Evolutionary conservation across 169 alveolate genomes (phyloP).

Genomic region (Theileria parva): DNA sequence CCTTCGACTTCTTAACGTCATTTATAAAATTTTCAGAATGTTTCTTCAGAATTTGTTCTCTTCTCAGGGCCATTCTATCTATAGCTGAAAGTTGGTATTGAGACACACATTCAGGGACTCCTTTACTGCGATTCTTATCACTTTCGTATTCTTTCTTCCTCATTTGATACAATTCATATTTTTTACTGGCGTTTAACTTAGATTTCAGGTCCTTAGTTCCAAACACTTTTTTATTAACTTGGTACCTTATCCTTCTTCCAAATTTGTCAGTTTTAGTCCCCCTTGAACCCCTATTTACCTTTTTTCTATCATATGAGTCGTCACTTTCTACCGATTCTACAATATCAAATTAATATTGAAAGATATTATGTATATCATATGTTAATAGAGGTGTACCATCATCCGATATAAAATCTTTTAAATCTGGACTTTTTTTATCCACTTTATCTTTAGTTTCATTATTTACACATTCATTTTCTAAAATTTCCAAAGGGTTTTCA

Average conservation of each 20-base stretch:
- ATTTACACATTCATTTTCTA: conserved; percentile 2
- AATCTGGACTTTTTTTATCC: neutral
- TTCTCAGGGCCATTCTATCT: conserved; percentile 54
- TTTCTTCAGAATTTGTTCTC: conserved; percentile 42
- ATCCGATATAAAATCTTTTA: neutral
- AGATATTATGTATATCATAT: neutral
- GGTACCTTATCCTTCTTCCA: conserved; percentile 20
- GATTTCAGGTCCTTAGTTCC: neutral
- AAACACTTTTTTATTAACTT: neutral
- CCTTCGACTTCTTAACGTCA: conserved; percentile 18
- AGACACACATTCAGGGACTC: conserved; percentile 4
- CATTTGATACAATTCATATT: conserved; percentile 6
- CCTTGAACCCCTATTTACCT: neutral
- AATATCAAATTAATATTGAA: neutral
- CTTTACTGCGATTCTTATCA: neutral
- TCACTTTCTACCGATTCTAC: neutral
- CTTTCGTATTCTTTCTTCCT: conserved; percentile 2
- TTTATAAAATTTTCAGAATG: conserved; percentile 47
- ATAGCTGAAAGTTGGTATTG: conserved; percentile 36
- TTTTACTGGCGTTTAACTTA: neutral
- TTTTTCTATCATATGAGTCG: neutral
- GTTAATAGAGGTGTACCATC: neutral
- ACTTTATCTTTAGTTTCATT: neutral
- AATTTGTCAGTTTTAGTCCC: conserved; percentile 20
- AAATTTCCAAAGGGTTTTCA: conserved; percentile 13